Evolutionary conservation across 352 stramenopile genomes (phyloP), one percentile per base, ranked within the genome.

Genomic region (Phytopythium vexans): DNA sequence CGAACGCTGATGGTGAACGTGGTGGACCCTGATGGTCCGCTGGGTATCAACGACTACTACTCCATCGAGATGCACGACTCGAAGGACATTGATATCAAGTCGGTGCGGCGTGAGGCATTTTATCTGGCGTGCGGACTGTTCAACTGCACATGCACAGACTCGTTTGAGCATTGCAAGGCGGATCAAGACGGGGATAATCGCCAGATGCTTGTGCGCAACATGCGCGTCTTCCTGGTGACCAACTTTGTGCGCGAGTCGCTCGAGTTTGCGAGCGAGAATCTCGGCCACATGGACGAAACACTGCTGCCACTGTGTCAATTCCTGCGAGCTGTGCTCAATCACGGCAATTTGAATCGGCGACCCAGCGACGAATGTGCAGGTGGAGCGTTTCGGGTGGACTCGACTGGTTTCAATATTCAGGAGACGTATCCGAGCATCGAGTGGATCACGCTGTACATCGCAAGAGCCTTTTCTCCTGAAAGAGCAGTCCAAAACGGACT

Each of bases 31-130:
- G 74, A 92, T 49, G 86, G 86, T 6, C 77, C 83, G 6, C 70
- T 95, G 1, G 86, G 86, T 2, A 81, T 95, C 52, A 61, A 90
- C 43, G 89, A 72, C 43, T 95, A 92, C 60, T 95, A 93, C 48
- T 80, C 81, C 11, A 83, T 85, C 6, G 62, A 81, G 34, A 64
- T 49, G 21, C 11, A 58, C 41, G 16, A 14, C 33, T 43, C 59
- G 0, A 8, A 40, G 1, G 52, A 58, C 14, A 32, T 79, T 52
- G 74, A 89, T 36, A 64, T 83, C n/a, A 62, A 55, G 3, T 38
- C 51, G 11, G 63, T 93, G 56, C 73, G 81, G 3, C 83, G 83
- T 16, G 83, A 93, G 66, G 78, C 77, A 0, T 93, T 90, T 49
- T 93, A 93, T 39, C 49, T 93, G 4, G 71, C 81, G 3, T 93